Base-by-base conservation (phyloP, 768 basidiomycete genomes). In the Pseudohyphozyma bogoriensis region DNA sequence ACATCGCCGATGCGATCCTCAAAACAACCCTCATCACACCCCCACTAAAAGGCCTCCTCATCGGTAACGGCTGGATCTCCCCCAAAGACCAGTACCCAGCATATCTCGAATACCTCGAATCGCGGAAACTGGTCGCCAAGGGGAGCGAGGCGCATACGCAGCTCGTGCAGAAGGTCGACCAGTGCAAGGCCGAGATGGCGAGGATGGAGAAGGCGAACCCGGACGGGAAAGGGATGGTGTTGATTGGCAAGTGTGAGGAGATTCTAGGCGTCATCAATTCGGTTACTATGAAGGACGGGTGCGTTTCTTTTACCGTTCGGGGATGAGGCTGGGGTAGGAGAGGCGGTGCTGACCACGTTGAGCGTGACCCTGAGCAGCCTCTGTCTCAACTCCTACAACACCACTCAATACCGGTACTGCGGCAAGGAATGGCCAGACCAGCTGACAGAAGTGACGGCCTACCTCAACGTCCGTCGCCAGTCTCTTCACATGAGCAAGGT, bases 11-110 rank as follows among this genome's bases (percentile, higher is more conserved):
- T 76, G 69, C 62, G 5, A 60, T 60, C 46, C 39, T 65, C 26
- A 12, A 31, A 22, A 55, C 60, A 20, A 55, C 52, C 10, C n/a
- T 61, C 16, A 57, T 68, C 18, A 16, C 63, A 7, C 51, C 58
- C 0, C 58, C 18, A 11, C 64, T 71, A n/a, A 64, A 67, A 32
- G 95, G 95, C 2, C 76, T 81, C 20, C 88, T 93, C 1, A 95
- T 99, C 46, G 95, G 95, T 26, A 99, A 99, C 73, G 93, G 93
- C 8, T 99, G 95, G 95, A 93, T 95, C 50, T 92, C 96, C 72
- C 83, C 84, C 0, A 81, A 81, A 44, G 78, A 79, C 58, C 95
- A 99, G 75, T 99, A 96, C 72, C 83, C 87, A 20, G 79, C 90
- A 22, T 97, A 88, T 72, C 75, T 90, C 44, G 89, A 93, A 65